These are phyloP conservation scores for Ophiocordyceps australis DNA, from an alignment of 2,329 filamentous ascomycete genomes.

Conservation along the genomic window DNA sequence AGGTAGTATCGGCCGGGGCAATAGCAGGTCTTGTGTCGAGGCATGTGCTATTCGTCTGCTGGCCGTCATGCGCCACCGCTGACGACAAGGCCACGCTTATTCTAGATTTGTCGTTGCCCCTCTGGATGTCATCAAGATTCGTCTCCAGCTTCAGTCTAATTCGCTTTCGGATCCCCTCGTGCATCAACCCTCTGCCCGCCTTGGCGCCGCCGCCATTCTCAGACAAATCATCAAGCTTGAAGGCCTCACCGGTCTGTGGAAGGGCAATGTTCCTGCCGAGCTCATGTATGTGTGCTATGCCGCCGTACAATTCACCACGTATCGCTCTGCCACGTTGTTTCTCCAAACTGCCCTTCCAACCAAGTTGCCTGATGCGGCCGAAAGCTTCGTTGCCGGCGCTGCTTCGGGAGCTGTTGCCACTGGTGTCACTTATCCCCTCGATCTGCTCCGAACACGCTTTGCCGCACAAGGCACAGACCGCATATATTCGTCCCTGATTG, in stretches of 20 bases:
- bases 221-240: slow-evolving; percentile 62
- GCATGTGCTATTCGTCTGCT: slow-evolving; percentile 22
- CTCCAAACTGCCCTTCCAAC: slow-evolving; percentile 32
- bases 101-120: slow-evolving; percentile 78
- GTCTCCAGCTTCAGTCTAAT: slow-evolving; percentile 82
- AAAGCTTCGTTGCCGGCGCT: slow-evolving; percentile 73
- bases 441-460: slow-evolving; percentile 84
- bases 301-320: slow-evolving; percentile 75
- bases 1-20: slow-evolving; percentile 37
- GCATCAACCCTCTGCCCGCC: slow-evolving; percentile 37
- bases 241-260: slow-evolving; percentile 80
- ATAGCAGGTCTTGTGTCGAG: slow-evolving; percentile 75
- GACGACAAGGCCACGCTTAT: not conserved
- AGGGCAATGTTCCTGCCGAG: slow-evolving; percentile 93
- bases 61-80: not conserved
- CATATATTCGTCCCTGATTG: slow-evolving; percentile 56
- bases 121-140: slow-evolving; percentile 95
- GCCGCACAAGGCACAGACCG: slow-evolving; percentile 75
- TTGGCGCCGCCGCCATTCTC: slow-evolving; percentile 60
- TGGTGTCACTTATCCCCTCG: slow-evolving; percentile 73
- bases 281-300: slow-evolving; percentile 86
- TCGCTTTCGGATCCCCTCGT: slow-evolving; percentile 58
- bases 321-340: slow-evolving; percentile 54
- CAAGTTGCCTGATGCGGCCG: slow-evolving; percentile 43
- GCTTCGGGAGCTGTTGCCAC: slow-evolving; percentile 70